phyloP scores from a whole-genome alignment of 805 yeast genomes.

The Yarrowia divulgata region DNA sequence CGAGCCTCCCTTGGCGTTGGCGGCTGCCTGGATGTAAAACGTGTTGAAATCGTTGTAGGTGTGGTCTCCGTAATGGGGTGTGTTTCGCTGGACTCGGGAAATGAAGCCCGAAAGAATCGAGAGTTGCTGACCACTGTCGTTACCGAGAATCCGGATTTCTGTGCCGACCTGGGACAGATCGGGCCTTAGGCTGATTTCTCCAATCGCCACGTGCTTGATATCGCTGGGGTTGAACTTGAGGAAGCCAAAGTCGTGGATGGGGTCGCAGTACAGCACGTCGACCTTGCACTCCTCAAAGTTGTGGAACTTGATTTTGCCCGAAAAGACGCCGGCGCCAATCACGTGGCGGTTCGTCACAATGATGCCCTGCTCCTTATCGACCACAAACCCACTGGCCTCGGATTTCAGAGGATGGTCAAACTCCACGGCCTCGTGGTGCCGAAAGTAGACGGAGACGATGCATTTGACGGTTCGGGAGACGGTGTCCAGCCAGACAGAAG shows the following conservation, averaged over 20 bases:
- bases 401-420: conserved; percentile 75
- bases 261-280: conserved; percentile 86
- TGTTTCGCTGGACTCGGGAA: conserved; percentile 83
- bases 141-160: conserved; percentile 93
- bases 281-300: conserved; percentile 93
- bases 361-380: conserved; percentile 79
- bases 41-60: conserved; percentile 93
- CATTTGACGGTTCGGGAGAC: conserved; percentile 81
- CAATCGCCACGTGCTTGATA: conserved; percentile 77
- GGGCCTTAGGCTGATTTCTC: conserved; percentile 72
- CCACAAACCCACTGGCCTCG: conserved; percentile 94
- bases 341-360: conserved; percentile 93
- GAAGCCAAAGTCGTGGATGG: conserved; percentile 94
- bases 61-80: conserved; percentile 88
- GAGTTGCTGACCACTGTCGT: conserved; percentile 93
- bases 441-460: conserved; percentile 88
- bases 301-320: conserved; percentile 89
- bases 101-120: conserved; percentile 88
- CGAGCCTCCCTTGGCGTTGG: conserved; percentile 96
- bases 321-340: conserved; percentile 93
- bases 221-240: conserved; percentile 74
- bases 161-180: conserved; percentile 88
- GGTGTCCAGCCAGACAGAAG: conserved; percentile 73
- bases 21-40: conserved; percentile 94
- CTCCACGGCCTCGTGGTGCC: conserved; percentile 84